These are phyloP conservation scores for Claviceps fusiformis DNA, from an alignment of 2,329 filamentous ascomycete genomes.

Conservation along the genomic window DNA sequence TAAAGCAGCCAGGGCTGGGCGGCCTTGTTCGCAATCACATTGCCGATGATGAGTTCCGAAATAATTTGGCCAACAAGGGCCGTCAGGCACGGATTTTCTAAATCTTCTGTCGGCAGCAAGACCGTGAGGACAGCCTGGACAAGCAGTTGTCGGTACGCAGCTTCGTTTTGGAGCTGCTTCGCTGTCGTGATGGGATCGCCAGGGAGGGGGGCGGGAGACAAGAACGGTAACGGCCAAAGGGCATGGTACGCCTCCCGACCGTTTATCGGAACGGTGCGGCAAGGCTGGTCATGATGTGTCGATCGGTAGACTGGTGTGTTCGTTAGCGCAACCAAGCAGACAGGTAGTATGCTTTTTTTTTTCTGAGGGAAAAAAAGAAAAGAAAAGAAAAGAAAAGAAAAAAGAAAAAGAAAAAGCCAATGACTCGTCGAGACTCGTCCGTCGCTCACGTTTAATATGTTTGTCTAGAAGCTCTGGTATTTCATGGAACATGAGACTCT, in stretches of 20 bases:
- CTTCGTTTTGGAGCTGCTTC: constrained; percentile 64
- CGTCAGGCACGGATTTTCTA: constrained; percentile 76
- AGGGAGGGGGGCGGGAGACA: constrained; percentile 59
- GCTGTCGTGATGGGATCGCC: constrained; percentile 35
- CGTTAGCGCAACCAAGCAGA: neutral
- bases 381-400: no score
- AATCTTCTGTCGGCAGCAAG: constrained; percentile 80
- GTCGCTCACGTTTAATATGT: constrained; percentile 59
- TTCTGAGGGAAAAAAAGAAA: no score
- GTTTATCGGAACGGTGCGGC: constrained; percentile 46
- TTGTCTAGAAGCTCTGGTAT: constrained; percentile 67
- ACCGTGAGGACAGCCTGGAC: constrained; percentile 69
- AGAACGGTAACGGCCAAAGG: constrained; percentile 64
- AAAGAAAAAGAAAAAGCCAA: no score
- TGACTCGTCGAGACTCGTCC: no score
- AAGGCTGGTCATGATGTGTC: constrained; percentile 43
- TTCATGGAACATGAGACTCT: constrained; percentile 74
- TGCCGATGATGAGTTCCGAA: constrained; percentile 79
- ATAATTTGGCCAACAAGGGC: constrained; percentile 77
- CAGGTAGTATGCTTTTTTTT: no score
- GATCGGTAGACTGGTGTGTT: constrained; percentile 53
- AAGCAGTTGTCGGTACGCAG: constrained; percentile 75
- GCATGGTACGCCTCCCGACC: constrained; percentile 68
- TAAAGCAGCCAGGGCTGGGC: constrained; percentile 84
- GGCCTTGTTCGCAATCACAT: constrained; percentile 63